A percentile compares a stretch with the other conserved stretches of the same genome.
Evolutionary conservation across 2,329 filamentous ascomycete species (phyloP).

Genomic region (Colletotrichum tamarilloi): DNA sequence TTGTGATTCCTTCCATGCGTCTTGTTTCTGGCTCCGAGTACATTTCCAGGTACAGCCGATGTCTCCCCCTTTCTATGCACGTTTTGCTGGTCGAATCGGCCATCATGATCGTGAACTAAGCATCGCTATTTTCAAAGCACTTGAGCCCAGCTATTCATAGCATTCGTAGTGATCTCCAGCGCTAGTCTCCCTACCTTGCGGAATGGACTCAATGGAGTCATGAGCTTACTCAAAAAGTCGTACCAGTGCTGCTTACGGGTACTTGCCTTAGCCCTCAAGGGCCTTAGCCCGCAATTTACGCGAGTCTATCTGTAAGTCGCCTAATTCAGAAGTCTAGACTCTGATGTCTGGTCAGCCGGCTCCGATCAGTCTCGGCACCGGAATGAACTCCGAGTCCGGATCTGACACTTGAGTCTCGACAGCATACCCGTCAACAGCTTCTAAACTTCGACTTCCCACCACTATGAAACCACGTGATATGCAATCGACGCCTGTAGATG

Average conservation of each 20-base stretch:
- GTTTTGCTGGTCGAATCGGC: background rate
- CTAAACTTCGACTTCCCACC: background rate
- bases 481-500: background rate
- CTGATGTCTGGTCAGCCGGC: background rate
- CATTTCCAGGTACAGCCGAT: too few relatives aligned
- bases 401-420: background rate
- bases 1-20: background rate
- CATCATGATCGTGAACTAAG: background rate
- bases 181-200: background rate
- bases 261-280: too few relatives aligned
- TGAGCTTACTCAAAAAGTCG: background rate
- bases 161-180: conserved; percentile 1
- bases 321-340: background rate
- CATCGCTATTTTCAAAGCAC: background rate
- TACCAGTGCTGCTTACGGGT: background rate
- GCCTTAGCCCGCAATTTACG: too few relatives aligned
- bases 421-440: background rate
- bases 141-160: background rate
- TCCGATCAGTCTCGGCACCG: background rate
- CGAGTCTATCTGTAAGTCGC: too few relatives aligned
- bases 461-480: background rate
- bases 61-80: background rate
- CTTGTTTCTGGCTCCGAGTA: background rate
- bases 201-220: conserved; percentile 24
- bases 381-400: background rate